Evolutionary conservation across 495 filamentous ascomycete species (phyloP).

Genomic region (Recurvomyces mirabilis): DNA sequence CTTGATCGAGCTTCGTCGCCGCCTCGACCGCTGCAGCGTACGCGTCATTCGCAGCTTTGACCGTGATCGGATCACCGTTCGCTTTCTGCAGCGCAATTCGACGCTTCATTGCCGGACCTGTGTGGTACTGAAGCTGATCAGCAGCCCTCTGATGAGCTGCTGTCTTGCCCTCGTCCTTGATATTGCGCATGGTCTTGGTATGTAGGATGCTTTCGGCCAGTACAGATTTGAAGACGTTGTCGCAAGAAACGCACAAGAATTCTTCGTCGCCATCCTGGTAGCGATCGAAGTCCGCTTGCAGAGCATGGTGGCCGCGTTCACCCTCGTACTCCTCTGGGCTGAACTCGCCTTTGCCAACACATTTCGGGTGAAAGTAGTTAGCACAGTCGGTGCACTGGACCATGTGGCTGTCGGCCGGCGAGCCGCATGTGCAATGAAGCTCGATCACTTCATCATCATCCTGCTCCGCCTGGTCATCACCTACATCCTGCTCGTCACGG

Average conservation of each 20-base stretch:
- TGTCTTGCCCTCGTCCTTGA: conserved; percentile 1
- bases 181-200: not conserved
- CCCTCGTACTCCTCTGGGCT: not conserved
- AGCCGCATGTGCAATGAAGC: not conserved
- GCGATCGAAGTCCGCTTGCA: not conserved
- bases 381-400: not conserved
- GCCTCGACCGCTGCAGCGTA: too few species aligned
- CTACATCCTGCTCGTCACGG: not conserved
- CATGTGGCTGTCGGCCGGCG: not conserved
- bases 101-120: too few species aligned
- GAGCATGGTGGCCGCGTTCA: not conserved
- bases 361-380: not conserved
- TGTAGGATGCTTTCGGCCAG: not conserved
- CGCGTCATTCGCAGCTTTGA: too few species aligned
- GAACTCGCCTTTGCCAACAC: not conserved
- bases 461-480: not conserved
- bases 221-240: not conserved
- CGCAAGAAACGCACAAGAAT: not conserved
- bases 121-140: too few species aligned
- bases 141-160: too few species aligned
- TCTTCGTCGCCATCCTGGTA: not conserved
- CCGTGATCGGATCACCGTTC: too few species aligned
- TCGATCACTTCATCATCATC: not conserved
- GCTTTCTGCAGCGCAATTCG: too few species aligned
- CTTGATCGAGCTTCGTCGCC: too few species aligned